Conservation (phyloP, 2,329 filamentous ascomycete species). For the Verticillium klebahnii region DNA sequence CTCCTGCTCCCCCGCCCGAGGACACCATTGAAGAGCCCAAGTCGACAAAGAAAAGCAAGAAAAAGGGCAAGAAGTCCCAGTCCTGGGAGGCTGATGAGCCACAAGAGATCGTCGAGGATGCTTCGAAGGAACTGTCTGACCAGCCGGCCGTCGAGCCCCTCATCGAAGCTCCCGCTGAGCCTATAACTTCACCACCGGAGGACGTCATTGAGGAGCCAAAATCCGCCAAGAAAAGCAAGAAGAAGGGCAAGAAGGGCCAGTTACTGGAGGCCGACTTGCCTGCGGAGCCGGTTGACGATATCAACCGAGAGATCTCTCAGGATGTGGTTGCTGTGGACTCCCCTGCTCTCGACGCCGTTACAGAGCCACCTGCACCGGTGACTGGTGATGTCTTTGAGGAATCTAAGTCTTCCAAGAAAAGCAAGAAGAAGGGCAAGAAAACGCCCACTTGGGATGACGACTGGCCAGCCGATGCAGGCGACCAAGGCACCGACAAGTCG, state of each 20-base stretch:
- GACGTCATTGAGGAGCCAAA: not conserved
- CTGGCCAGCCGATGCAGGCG: not conserved
- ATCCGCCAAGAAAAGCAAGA: constrained; percentile 1
- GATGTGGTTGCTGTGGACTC: not conserved
- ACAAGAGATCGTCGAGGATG: not conserved
- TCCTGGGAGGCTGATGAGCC: not conserved
- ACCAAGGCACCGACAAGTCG: not conserved
- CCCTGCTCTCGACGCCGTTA: not conserved
- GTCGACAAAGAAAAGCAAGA: constrained; percentile 21
- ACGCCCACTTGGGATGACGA: constrained; percentile 2
- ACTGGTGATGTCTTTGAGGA: constrained; percentile 9
- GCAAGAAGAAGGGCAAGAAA: constrained; percentile 11
- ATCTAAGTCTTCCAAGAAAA: constrained; percentile 5
- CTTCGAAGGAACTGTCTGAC: not conserved
- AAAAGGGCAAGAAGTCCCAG: constrained; percentile 21
- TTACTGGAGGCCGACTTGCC: not conserved
- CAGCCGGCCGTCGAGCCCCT: not conserved
- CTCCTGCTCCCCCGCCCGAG: not conserved
- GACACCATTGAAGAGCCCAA: not conserved
- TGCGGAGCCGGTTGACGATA: not conserved
- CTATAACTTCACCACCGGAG: not conserved
- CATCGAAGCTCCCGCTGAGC: not conserved
- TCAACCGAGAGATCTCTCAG: not conserved
- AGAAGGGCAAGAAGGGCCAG: not conserved
- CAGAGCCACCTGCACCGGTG: not conserved